These are phyloP conservation scores for Leucogyrophana mollusca DNA, from an alignment of 768 basidiomycete species.

Conservation along the genomic window DNA sequence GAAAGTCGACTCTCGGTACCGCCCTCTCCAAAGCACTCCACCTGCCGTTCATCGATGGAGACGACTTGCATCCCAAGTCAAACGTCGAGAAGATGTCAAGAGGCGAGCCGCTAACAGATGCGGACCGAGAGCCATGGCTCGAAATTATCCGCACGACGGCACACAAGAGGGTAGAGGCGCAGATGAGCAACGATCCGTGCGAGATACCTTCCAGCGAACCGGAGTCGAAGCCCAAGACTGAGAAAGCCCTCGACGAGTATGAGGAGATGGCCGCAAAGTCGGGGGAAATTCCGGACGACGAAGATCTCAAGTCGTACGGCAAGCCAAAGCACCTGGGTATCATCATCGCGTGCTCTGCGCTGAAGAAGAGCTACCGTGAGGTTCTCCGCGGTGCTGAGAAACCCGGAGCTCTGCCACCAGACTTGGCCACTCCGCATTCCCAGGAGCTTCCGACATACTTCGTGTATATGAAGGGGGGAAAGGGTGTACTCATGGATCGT, in stretches of 20 bases:
- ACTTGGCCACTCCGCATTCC: constrained; percentile 26
- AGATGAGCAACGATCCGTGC: constrained; percentile 16
- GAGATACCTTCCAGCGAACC: constrained; percentile 23
- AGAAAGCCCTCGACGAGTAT: constrained; percentile 2
- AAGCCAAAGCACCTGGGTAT: constrained; percentile 40
- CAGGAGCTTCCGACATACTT: constrained; percentile 63
- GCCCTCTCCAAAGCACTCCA: constrained; percentile 58
- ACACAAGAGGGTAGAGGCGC: constrained; percentile 21
- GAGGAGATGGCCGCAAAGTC: not conserved
- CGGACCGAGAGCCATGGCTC: constrained; percentile 87
- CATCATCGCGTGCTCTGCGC: constrained; percentile 85
- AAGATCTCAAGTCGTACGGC: constrained; percentile 1
- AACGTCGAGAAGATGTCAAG: constrained; percentile 88
- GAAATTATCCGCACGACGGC: constrained; percentile 65
- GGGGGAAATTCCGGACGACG: constrained; percentile 10
- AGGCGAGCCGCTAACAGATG: constrained; percentile 75
- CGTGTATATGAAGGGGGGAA: constrained; percentile 70
- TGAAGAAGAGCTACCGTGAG: constrained; percentile 80
- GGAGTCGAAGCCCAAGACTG: constrained; percentile 7
- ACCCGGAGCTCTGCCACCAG: constrained; percentile 19
- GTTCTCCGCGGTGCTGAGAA: constrained; percentile 57
- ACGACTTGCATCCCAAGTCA: constrained; percentile 76
- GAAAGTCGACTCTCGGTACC: constrained; percentile 68
- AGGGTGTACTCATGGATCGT: constrained; percentile 55
- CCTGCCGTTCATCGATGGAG: constrained; percentile 87